Base-by-base conservation (phyloP, 2,329 filamentous ascomycete species). In the Xylaria sp. region DNA sequence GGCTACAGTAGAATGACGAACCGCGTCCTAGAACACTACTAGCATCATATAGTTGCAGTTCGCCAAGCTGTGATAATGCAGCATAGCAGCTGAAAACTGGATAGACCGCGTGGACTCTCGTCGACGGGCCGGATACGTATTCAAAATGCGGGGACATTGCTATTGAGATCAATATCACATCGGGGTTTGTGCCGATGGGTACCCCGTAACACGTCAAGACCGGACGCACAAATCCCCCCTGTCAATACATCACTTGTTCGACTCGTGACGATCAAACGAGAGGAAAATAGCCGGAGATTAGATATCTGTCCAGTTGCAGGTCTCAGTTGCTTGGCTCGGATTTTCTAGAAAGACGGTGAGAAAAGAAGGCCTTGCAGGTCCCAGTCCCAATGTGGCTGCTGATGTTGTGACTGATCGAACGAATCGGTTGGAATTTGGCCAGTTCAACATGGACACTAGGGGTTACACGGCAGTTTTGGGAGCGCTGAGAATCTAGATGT, bases 321-420 rank as follows among this genome's bases (percentile, higher is more conserved):
- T 48, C 58, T 59, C 34, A 54, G 17, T 50, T 48, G 32, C 47
- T 59, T 45, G 24, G 45, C 17, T 62, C 47, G 45, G 45, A 39
- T 55, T 21, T 39, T 42, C 21, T 50, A 59, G 67, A 67, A 67
- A 73, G 74, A 75, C 73, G 72, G 74, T 75, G 70, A 74, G 69
- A 56, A 48, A 55, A 30, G 34, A 30, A 64, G 55, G 66, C 61
- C 68, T 71, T 70, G 68, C 67, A 68, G 53, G 63, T 48, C 64
- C 64, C 55, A 32, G 63, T 48, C 64, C 64, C 55, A 32, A 36
- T 69, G 63, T 69, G 63, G 67, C 63, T 66, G 59, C 54, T 56
- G 30, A 51, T 47, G 34, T 62, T 58, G 47, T 42, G 59, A 54
- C 59, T 64, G 48, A 64, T 61, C 60, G 47, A 68, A 68, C 72